These are phyloP conservation scores for Phytophthora palmivora DNA, from an alignment of 352 stramenopile genomes.

Conservation along the genomic window DNA sequence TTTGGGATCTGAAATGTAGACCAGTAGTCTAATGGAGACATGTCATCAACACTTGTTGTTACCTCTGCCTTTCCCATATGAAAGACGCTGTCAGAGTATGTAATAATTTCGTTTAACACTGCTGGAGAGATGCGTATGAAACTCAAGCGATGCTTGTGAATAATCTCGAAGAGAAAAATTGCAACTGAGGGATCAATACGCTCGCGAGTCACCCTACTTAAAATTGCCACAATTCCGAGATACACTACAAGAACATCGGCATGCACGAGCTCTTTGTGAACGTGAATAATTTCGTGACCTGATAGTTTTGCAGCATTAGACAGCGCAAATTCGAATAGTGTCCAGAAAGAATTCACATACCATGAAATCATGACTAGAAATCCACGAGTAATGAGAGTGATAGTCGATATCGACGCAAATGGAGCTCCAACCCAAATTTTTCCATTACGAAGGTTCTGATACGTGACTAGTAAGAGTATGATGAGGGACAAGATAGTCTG, in stretches of 20 bases:
- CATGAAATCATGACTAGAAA: conserved; percentile 35
- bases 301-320: conserved; percentile 16
- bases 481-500: conserved; percentile 33
- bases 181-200: conserved; percentile 27
- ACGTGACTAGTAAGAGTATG: conserved; percentile 33
- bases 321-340: conserved; percentile 36
- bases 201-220: conserved; percentile 24
- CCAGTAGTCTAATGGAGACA: conserved; percentile 24
- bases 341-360: conserved; percentile 42
- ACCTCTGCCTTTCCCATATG: conserved; percentile 1
- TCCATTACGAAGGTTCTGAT: conserved; percentile 28
- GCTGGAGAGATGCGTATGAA: conserved; percentile 1
- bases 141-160: conserved; percentile 12
- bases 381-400: conserved; percentile 20
- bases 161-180: conserved; percentile 30
- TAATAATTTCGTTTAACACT: conserved; percentile 12
- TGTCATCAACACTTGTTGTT: background rate
- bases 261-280: conserved; percentile 36
- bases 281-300: conserved; percentile 6
- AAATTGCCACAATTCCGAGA: conserved; percentile 14
- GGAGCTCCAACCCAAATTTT: conserved; percentile 50
- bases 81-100: conserved; percentile 15
- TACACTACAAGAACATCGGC: conserved; percentile 39
- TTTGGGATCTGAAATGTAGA: conserved; percentile 24
- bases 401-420: conserved; percentile 42